A percentile compares a stretch with the other conserved stretches of the same genome.
Conservation (phyloP, 352 stramenopile genomes). For the Pythium graminicola region DNA sequence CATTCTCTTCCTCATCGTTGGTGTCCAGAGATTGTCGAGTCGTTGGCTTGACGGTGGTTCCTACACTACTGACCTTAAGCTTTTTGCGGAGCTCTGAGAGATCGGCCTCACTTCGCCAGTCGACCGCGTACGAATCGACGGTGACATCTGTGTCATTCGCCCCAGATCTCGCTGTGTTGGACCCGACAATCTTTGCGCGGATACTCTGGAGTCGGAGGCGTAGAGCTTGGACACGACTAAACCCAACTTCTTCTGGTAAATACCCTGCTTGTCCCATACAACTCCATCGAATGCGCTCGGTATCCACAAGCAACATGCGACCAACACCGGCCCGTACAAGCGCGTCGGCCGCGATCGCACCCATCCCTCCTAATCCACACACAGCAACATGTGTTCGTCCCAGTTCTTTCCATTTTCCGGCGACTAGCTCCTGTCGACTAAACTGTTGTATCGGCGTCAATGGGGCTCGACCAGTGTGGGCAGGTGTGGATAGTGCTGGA, state of each 20-base stretch:
- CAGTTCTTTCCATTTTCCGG: constrained; percentile 26
- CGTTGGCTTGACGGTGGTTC: no score
- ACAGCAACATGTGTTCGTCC: constrained; percentile 23
- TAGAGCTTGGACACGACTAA: constrained; percentile 32
- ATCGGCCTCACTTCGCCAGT: constrained; percentile 28
- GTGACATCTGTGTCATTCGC: no score
- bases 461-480: no score
- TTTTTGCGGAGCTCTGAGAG: constrained; percentile 33
- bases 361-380: constrained; percentile 28
- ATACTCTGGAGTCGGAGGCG: constrained; percentile 33
- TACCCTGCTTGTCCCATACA: constrained; percentile 26
- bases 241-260: constrained; percentile 27
- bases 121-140: constrained; percentile 28
- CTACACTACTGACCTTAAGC: constrained; percentile 28
- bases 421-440: constrained; percentile 21
- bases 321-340: constrained; percentile 31
- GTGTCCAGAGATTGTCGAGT: not conserved
- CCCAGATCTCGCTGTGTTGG: no score
- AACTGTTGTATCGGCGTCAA: constrained; percentile 27
- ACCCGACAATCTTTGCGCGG: no score
- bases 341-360: constrained; percentile 25
- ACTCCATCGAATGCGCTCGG: constrained; percentile 23
- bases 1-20: not conserved
- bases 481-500: not conserved
- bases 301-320: constrained; percentile 32